These are phyloP conservation scores for Pyrenophora seminiperda DNA, from an alignment of 2,329 filamentous ascomycete genomes.

Conservation along the genomic window DNA sequence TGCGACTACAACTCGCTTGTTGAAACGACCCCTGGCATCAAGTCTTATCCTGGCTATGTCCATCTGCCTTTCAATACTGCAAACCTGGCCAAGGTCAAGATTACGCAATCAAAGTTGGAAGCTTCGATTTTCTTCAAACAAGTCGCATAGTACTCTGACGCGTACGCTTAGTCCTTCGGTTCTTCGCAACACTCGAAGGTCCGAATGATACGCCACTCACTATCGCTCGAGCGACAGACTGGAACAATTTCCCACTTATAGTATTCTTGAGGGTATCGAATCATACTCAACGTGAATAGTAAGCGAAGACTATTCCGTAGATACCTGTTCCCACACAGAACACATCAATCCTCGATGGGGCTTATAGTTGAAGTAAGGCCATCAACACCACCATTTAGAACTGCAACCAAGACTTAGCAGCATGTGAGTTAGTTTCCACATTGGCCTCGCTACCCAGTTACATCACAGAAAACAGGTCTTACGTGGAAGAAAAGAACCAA, in stretches of 20 bases:
- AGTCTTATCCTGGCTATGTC: slow-evolving; percentile 60
- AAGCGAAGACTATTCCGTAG: no score
- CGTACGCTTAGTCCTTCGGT: slow-evolving; percentile 45
- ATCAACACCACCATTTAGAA: slow-evolving; percentile 27
- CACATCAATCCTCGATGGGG: slow-evolving; percentile 24
- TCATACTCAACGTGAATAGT: slow-evolving; percentile 46
- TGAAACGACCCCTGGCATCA: slow-evolving; percentile 59
- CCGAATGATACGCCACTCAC: slow-evolving; percentile 58
- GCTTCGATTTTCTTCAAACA: neutral
- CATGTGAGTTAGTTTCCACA: slow-evolving; percentile 29
- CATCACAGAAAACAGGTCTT: no score
- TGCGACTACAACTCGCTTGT: slow-evolving; percentile 52
- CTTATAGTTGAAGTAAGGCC: slow-evolving; percentile 20
- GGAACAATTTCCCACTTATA: slow-evolving; percentile 52
- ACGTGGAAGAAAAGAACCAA: slow-evolving; percentile 23
- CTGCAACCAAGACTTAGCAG: slow-evolving; percentile 24
- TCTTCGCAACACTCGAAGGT: slow-evolving; percentile 59
- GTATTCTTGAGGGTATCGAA: slow-evolving; percentile 52
- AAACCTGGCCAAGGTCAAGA: slow-evolving; percentile 26
- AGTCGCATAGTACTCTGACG: neutral
- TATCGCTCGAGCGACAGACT: slow-evolving; percentile 56
- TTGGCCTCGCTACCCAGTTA: slow-evolving; percentile 26
- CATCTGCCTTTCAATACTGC: slow-evolving; percentile 25
- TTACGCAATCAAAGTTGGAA: slow-evolving; percentile 24
- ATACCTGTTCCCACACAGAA: slow-evolving; percentile 23